Evolutionary conservation across 805 yeast genomes (phyloP).

Genomic region (Zygosaccharomyces pseudorouxii): DNA sequence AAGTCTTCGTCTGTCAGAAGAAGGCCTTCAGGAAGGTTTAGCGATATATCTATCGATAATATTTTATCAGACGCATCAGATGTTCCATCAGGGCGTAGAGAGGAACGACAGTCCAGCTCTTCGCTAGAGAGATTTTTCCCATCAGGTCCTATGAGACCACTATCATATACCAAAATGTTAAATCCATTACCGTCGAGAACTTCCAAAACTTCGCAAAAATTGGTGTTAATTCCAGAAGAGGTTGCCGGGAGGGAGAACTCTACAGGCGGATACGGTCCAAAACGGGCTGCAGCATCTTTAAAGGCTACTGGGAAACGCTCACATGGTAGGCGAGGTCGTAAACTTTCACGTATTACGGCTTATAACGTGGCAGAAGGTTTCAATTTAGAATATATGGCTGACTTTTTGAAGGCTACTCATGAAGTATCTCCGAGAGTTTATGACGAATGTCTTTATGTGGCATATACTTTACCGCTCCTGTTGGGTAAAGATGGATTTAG

Average conservation of each 20-base stretch:
- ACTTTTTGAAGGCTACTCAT: conserved; percentile 64
- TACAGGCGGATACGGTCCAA: conserved; percentile 7
- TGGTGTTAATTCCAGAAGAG: conserved; percentile 75
- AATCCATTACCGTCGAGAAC: conserved; percentile 53
- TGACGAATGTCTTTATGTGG: conserved; percentile 90
- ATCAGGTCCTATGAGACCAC: conserved; percentile 15
- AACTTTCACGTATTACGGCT: conserved; percentile 83
- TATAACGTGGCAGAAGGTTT: conserved; percentile 84
- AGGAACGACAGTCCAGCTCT: conserved; percentile 40
- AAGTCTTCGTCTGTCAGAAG: conserved; percentile 5
- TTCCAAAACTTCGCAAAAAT: conserved; percentile 77
- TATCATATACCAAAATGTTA: conserved; percentile 22
- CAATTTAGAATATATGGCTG: conserved; percentile 55
- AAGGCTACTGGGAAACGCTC: conserved; percentile 40
- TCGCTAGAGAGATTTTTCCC: conserved; percentile 27
- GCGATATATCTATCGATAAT: conserved; percentile 77
- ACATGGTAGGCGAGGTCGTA: conserved; percentile 38
- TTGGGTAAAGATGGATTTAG: conserved; percentile 81
- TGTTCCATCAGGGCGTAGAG: conserved; percentile 69
- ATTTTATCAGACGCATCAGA: conserved; percentile 75
- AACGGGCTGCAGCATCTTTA: conserved; percentile 16
- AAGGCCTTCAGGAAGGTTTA: conserved; percentile 43
- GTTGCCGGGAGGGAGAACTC: conserved; percentile 14
- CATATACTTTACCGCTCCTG: conserved; percentile 77
- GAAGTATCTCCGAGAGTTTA: conserved; percentile 81